Evolutionary conservation across 2,329 filamentous ascomycete species (phyloP).

Genomic region (Corniculantispora saksenae): DNA sequence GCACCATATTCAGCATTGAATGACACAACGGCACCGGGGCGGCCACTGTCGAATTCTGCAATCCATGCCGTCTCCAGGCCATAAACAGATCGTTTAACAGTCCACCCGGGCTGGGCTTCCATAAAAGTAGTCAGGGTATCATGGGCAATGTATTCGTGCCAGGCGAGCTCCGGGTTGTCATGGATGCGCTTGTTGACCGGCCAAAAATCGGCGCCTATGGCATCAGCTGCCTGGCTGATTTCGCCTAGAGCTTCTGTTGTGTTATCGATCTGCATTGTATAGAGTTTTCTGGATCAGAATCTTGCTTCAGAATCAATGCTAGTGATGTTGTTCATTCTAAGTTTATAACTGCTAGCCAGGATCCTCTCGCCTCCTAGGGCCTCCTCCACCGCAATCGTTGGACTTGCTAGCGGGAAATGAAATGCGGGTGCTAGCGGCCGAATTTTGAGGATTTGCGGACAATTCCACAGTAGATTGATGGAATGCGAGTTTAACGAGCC

Average conservation of each 20-base stretch:
- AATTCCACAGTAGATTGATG: too few relatives aligned
- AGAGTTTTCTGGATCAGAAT: background rate
- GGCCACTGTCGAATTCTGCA: conserved; percentile 40
- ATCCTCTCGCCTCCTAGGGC: background rate
- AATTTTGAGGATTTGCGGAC: too few relatives aligned
- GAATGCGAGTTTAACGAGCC: too few relatives aligned
- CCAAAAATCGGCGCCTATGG: conserved; percentile 30
- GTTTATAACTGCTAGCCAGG: background rate
- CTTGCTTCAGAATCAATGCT: background rate
- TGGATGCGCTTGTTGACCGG: conserved; percentile 43
- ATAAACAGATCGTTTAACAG: conserved; percentile 42
- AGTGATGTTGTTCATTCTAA: background rate
- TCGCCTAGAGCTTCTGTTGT: conserved; percentile 29
- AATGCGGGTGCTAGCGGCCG: too few relatives aligned
- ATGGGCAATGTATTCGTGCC: conserved; percentile 44
- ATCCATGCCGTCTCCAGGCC: conserved; percentile 46
- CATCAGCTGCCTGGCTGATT: conserved; percentile 27
- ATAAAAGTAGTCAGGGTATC: conserved; percentile 40
- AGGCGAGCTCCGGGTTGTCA: conserved; percentile 45
- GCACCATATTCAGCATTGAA: conserved; percentile 42
- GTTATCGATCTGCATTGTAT: background rate
- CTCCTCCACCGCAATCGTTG: background rate
- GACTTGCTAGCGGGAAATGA: background rate
- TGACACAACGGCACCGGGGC: conserved; percentile 39
- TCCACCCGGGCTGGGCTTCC: conserved; percentile 35